Conservation (phyloP, 1,284 basidiomycete genomes). For the Boletus austroedulis region DNA sequence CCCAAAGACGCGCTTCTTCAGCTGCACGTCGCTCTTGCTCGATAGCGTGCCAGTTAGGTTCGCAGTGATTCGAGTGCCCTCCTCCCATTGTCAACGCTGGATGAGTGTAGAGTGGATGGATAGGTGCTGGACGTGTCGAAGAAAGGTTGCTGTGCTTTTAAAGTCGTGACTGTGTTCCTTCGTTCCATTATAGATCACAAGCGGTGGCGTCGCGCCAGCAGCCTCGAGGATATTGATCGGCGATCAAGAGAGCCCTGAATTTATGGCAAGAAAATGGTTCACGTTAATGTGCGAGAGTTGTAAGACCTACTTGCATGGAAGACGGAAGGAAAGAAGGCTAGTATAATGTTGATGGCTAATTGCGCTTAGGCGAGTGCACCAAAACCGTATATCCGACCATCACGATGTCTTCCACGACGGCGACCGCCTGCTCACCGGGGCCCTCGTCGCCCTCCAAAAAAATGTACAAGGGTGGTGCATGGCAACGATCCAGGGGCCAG, state of each 20-base stretch:
- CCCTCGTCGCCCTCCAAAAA: slow-evolving; percentile 5
- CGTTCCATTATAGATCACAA: neutral
- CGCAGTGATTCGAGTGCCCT: slow-evolving; percentile 28
- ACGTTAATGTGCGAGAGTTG: no score
- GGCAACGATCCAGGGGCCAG: neutral
- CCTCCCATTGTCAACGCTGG: slow-evolving; percentile 25
- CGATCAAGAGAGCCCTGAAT: neutral
- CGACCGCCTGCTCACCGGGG: neutral
- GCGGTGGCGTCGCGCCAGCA: neutral
- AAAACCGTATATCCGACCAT: neutral
- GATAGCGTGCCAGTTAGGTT: slow-evolving; percentile 31
- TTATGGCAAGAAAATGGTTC: neutral
- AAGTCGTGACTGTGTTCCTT: neutral
- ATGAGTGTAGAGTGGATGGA: neutral
- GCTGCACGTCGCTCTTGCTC: slow-evolving; percentile 21
- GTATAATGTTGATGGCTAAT: neutral
- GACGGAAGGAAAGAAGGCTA: no score
- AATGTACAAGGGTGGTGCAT: slow-evolving; percentile 1
- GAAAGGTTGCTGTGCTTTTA: neutral
- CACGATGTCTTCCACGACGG: slow-evolving; percentile 5
- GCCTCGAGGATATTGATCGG: slow-evolving; percentile 1
- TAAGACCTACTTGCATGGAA: no score
- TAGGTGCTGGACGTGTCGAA: neutral
- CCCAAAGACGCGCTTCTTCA: slow-evolving; percentile 24
- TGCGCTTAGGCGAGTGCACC: neutral